Evolutionary conservation across 176 grass and related monocot species (phyloP).

Genomic region (Aegilops bicornis): DNA sequence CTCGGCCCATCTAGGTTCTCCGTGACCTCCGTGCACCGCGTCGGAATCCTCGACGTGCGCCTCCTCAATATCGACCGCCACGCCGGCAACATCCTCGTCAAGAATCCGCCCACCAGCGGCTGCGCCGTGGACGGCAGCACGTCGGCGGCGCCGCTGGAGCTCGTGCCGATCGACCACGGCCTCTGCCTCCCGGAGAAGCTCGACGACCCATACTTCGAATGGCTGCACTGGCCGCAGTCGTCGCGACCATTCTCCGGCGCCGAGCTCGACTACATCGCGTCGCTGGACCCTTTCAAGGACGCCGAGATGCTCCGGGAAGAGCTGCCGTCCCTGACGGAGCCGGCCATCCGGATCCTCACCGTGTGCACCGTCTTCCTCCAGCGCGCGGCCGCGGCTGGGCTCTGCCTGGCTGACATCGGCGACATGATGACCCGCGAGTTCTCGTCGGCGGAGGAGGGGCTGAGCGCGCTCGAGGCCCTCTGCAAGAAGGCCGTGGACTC

Average conservation of each 20-base stretch:
- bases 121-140: not conserved
- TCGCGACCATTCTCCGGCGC: conserved; percentile 46
- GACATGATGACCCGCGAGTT: conserved; percentile 89
- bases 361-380: conserved; percentile 85
- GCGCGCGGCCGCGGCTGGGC: conserved; percentile 52
- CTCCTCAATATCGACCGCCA: conserved; percentile 97
- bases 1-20: conserved; percentile 87
- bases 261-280: conserved; percentile 55
- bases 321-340: conserved; percentile 59
- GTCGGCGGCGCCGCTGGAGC: conserved; percentile 34
- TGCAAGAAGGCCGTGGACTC: conserved; percentile 51
- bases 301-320: conserved; percentile 65
- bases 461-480: conserved; percentile 66
- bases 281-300: conserved; percentile 71
- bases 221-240: conserved; percentile 94
- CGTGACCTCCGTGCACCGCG: conserved; percentile 65
- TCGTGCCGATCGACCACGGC: conserved; percentile 91
- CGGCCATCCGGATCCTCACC: conserved; percentile 58
- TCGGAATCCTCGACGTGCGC: conserved; percentile 90
- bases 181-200: conserved; percentile 88
- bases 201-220: conserved; percentile 94
- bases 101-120: conserved; percentile 14
- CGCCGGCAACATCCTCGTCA: conserved; percentile 95
- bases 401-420: conserved; percentile 85
- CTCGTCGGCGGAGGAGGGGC: conserved; percentile 44